Evolutionary conservation across 805 yeast genomes (phyloP).

Genomic region (Zygosaccharomyces siamensis): DNA sequence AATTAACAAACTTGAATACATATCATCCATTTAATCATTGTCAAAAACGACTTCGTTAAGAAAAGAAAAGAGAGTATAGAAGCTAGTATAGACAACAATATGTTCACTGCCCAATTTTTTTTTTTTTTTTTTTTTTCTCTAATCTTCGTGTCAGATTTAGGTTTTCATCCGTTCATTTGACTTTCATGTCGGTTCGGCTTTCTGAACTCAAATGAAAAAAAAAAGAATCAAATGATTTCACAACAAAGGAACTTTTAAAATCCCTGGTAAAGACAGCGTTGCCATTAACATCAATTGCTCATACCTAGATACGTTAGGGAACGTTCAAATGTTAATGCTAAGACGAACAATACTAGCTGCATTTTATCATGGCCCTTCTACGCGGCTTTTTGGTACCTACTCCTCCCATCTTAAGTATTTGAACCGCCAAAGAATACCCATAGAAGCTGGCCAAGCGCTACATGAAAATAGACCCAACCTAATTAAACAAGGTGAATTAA

Average conservation of each 20-base stretch:
- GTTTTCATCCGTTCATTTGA: neutral
- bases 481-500: slow-evolving; percentile 69
- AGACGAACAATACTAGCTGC: neutral
- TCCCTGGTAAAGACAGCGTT: neutral
- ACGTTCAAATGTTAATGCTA: neutral
- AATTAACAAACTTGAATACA: too few species aligned
- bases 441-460: slow-evolving; percentile 77
- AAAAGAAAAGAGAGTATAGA: too few species aligned
- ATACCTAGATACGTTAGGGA: neutral
- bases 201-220: too few species aligned
- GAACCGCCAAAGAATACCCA: slow-evolving; percentile 19
- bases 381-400: slow-evolving; percentile 4
- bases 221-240: neutral
- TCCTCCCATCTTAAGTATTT: slow-evolving; percentile 8
- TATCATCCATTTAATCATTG: too few species aligned
- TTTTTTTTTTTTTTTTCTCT: neutral
- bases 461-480: slow-evolving; percentile 79
- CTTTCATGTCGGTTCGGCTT: neutral
- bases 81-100: neutral
- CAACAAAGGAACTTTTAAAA: neutral
- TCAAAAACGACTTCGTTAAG: too few species aligned
- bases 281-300: neutral
- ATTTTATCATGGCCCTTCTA: neutral
- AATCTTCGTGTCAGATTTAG: neutral
- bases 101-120: neutral